Evolutionary conservation across 2,329 filamentous ascomycete species (phyloP).

Genomic region (Sporothrix schenckii): DNA sequence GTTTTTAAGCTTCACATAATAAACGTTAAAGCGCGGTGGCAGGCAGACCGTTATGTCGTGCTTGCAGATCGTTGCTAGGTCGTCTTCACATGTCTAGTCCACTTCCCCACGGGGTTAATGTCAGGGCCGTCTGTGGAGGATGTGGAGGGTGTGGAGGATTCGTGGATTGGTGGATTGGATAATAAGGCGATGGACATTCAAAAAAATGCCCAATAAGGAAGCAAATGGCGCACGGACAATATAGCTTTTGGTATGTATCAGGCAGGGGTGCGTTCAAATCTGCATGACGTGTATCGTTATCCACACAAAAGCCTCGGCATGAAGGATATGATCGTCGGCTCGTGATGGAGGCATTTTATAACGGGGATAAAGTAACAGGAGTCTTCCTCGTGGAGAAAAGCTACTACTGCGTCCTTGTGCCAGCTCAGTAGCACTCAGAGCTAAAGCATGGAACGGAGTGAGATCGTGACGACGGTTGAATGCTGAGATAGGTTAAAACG

Average conservation of each 20-base stretch:
- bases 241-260: no score
- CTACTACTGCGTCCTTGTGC: no score
- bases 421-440: no score
- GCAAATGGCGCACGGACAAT: neutral
- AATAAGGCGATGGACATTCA: neutral
- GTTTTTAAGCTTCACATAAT: neutral
- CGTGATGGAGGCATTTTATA: neutral
- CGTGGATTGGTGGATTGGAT: neutral
- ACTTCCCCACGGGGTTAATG: constrained; percentile 11
- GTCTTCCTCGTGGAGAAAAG: no score
- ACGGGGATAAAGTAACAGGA: no score
- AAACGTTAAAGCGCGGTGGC: neutral
- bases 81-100: constrained; percentile 10
- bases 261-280: neutral
- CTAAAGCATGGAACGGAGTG: no score
- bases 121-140: neutral
- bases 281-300: neutral
- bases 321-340: neutral
- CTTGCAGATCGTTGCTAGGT: neutral
- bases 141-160: neutral
- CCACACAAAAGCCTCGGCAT: neutral
- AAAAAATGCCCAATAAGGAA: neutral
- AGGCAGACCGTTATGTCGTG: neutral
- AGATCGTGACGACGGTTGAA: no score
- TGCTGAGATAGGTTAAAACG: no score